Base-by-base conservation (phyloP, 1,284 basidiomycete species). In the Papiliotrema nemorosa region DNA sequence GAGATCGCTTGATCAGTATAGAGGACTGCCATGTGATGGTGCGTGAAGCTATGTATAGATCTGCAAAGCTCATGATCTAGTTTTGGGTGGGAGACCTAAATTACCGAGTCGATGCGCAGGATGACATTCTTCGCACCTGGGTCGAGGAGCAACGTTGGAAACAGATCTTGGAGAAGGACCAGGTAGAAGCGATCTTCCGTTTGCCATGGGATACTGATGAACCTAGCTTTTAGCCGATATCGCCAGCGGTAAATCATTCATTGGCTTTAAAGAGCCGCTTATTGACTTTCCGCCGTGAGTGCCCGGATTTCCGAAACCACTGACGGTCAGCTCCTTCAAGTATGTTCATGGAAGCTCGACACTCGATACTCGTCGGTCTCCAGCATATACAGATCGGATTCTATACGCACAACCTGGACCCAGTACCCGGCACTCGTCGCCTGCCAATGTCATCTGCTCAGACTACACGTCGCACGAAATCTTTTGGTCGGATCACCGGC, bases 21-120 rank as follows among this genome's bases (percentile, higher is more conserved):
- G 62, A 70, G 21, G 68, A 73, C 51, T 47, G 52, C 12, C 63
- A 73, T 46, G 55, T 61, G 1, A 38, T 66, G 34, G 69, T 70
- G 35, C 47, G 66, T 41, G 37, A 4, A 10, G 7, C 29, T 43
- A 24, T 26, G 24, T 1, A 14, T 20, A 20, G 22, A 20, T 36
- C 20, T 20, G 20, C 21, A 16, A 9, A 4, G 12, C 31, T 26
- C 31, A 36, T 29, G 25, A 26, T 37, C 5, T 49, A 70, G 69
- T 69, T 73, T 57, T 73, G 70, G 70, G 42, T 67, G 5, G 70
- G 70, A 5, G 70, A 73, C 54, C 52, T 73, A 24, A 73, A 73
- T 50, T 73, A 68, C 34, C 60, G 70, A 5, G 41, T 71, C 6
- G 68, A 69, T 21, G 40, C 67, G 34, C 60, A 64, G 18, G 64